Evolutionary conservation across 75 land plant genomes (phyloP).

Genomic region (Pinus taeda): DNA sequence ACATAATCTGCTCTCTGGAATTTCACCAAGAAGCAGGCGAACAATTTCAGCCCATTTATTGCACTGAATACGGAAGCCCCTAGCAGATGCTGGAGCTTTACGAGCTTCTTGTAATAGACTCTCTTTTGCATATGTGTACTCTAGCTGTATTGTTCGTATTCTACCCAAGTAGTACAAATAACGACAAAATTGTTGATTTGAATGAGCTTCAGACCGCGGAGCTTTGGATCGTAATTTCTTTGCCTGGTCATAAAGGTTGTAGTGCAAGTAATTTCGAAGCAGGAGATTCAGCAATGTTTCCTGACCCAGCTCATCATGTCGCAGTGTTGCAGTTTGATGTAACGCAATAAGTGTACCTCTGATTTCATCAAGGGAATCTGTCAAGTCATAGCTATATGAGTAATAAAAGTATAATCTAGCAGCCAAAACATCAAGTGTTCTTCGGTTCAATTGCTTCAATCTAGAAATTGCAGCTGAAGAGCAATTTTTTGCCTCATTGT

Average conservation of each 20-base stretch:
- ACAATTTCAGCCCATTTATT: conserved; percentile 98
- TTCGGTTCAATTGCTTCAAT: conserved; percentile 73
- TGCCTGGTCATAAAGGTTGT: conserved; percentile 98
- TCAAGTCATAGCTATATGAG: conserved; percentile 82
- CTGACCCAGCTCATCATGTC: conserved; percentile 98
- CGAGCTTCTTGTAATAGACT: conserved; percentile 94
- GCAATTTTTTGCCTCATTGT: conserved; percentile 84
- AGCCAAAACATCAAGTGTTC: conserved; percentile 94
- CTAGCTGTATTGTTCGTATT: conserved; percentile 94
- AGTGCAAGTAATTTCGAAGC: conserved; percentile 95
- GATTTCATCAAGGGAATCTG: conserved; percentile 86
- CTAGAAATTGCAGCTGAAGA: conserved; percentile 76
- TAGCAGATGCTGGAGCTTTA: conserved; percentile 89
- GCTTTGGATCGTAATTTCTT: conserved; percentile 98
- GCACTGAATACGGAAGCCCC: conserved; percentile 92
- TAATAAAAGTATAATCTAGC: conserved; percentile 91
- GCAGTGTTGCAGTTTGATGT: conserved; percentile 91
- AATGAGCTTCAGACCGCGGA: conserved; percentile 93
- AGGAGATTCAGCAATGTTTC: conserved; percentile 94
- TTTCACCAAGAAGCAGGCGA: conserved; percentile 91
- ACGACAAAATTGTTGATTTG: conserved; percentile 97
- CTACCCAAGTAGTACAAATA: conserved; percentile 94
- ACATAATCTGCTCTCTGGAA: conserved; percentile 98
- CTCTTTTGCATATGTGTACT: conserved; percentile 99
- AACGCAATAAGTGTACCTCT: conserved; percentile 84